Evolutionary conservation across 2,329 filamentous ascomycete genomes (phyloP).

Genomic region (Blastomyces gilchristii): DNA sequence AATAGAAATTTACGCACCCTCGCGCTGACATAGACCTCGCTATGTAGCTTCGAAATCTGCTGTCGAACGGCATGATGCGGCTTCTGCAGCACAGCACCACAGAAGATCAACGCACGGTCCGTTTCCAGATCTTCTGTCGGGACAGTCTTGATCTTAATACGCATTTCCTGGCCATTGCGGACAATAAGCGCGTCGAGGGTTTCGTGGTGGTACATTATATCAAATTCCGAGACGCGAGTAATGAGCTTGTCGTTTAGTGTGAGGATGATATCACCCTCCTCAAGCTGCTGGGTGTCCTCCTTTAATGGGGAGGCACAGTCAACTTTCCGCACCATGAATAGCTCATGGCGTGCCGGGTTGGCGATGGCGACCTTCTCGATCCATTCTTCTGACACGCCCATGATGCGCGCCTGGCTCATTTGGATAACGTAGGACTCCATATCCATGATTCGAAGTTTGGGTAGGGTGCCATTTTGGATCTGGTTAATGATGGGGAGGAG

Average conservation of each 20-base stretch:
- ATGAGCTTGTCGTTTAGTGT: slow-evolving; percentile 86
- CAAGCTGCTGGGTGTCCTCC: slow-evolving; percentile 50
- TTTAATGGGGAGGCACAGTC: slow-evolving; percentile 47
- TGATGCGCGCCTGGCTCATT: slow-evolving; percentile 92
- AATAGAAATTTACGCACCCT: slow-evolving; percentile 36
- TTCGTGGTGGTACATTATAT: slow-evolving; percentile 91
- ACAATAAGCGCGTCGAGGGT: slow-evolving; percentile 75
- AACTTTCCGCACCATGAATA: slow-evolving; percentile 97
- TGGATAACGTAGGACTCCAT: slow-evolving; percentile 92
- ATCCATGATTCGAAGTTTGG: slow-evolving; percentile 78
- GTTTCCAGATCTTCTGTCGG: slow-evolving; percentile 87
- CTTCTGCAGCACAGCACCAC: slow-evolving; percentile 82
- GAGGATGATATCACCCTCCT: slow-evolving; percentile 86
- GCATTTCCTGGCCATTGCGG: slow-evolving; percentile 69
- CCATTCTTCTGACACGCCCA: slow-evolving; percentile 95
- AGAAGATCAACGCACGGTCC: slow-evolving; percentile 84
- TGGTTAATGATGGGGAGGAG: slow-evolving; percentile 79
- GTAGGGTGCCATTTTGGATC: slow-evolving; percentile 64
- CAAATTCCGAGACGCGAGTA: slow-evolving; percentile 83
- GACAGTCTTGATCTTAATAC: slow-evolving; percentile 70
- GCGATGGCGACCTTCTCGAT: slow-evolving; percentile 79
- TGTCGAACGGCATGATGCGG: slow-evolving; percentile 94
- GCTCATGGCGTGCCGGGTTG: slow-evolving; percentile 85
- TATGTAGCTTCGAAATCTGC: slow-evolving; percentile 93
- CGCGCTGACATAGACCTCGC: slow-evolving; percentile 90